Evolutionary conservation across 225 moss, liverwort and hornwort genomes (phyloP), one percentile per base, ranked within the genome.

Genomic region (Sphagnum contortum): DNA sequence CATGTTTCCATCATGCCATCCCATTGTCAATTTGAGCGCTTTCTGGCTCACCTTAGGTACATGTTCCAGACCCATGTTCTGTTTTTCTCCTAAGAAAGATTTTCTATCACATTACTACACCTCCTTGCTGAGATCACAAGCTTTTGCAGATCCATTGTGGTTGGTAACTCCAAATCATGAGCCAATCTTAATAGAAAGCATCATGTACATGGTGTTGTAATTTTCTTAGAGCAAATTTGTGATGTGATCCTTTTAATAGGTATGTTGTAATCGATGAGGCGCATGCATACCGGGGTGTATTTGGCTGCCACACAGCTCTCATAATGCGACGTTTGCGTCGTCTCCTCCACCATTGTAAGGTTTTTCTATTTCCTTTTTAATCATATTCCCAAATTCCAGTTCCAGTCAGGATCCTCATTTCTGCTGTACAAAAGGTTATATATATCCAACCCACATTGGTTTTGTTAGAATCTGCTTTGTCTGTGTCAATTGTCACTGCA

Each of bases 261-360:
- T 94, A 82, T 79, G 91, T 94, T 59, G 94, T 94, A 51, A 78
- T 94, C 49, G 94, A 91, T 67, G 94, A 94, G 73, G 94, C 89
- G 10, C 94, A 94, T 81, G 94, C 94, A 14, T 94, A 94, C 78
- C 87, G 89, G 50, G 94, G 94, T 64, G 91, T 89, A 57, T 94
- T 94, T 79, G 94, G 94, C 60, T 94, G 94, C 70, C 94, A 94
- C 68, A 91, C 94, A 48, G 87, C 94, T 44, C 87, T 94, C n/a
- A 79, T 94, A 56, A 58, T 94, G 71, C 84, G 94, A 64, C 87
- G 94, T 2, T 76, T 94, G 69, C 87, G 91, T 62, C 91, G 94
- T 62, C 78, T 94, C 3, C 75, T 89, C 58, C 79, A 80, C 63
- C 85, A 89, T 63, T 72, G 94, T 94, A 84, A 64, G 81, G 71